Evolutionary conservation across 371 early-diverging fungal genomes (phyloP).

Genomic region (Zopfochytrium polystomum): DNA sequence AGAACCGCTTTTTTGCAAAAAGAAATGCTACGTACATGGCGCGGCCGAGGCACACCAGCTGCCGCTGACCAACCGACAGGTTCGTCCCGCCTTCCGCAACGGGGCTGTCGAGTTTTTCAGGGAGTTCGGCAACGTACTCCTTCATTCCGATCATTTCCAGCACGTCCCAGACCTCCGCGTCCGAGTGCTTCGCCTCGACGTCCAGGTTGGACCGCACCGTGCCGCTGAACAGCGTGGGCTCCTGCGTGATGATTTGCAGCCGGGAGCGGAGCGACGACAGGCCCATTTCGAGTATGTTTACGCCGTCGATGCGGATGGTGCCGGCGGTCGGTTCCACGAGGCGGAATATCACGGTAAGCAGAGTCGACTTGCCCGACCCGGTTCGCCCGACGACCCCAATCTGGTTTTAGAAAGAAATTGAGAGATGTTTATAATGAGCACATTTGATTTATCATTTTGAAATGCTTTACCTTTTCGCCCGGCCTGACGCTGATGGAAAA

Average conservation of each 20-base stretch:
- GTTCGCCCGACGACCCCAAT: too few relatives aligned
- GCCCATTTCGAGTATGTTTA: constrained; percentile 57
- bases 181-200: constrained; percentile 12
- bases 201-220: constrained; percentile 45
- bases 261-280: constrained; percentile 65
- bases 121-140: constrained; percentile 23
- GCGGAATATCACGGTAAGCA: constrained; percentile 85
- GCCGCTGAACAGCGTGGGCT: too few relatives aligned
- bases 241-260: too few relatives aligned
- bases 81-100: too few relatives aligned
- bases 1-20: too few relatives aligned
- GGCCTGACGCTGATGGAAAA: constrained; percentile 12
- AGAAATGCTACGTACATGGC: too few relatives aligned
- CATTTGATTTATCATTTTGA: too few relatives aligned
- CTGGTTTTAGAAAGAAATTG: too few relatives aligned
- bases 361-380: too few relatives aligned
- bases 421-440: too few relatives aligned
- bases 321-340: constrained; percentile 71
- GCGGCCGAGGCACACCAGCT: too few relatives aligned
- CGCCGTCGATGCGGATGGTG: constrained; percentile 39
- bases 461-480: constrained; percentile 53
- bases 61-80: too few relatives aligned
- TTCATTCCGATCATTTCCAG: constrained; percentile 31
- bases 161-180: constrained; percentile 42
- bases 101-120: constrained; percentile 34